Percentiles rank a stretch among this genome's conserved stretches.
Conservation (phyloP, 305 asterid species). For the Andrographis paniculata region DNA sequence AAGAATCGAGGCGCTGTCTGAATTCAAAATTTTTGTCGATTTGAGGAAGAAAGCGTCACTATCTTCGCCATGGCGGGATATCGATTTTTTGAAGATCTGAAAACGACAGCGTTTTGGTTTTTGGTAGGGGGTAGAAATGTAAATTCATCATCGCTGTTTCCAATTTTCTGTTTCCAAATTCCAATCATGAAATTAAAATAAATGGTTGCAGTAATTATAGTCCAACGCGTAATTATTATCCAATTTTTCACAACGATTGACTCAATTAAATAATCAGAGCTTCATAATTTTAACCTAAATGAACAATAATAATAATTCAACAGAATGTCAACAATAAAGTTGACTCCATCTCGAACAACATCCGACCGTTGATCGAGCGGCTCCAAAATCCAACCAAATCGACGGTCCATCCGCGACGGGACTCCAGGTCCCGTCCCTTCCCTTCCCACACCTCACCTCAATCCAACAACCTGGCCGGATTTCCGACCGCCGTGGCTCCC, state of each 20-base stretch:
- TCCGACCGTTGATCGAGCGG: not conserved
- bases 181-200: too few relatives aligned
- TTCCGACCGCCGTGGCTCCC: slow-evolving; percentile 42
- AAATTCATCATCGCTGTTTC: not conserved
- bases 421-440: not conserved
- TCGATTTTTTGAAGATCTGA: not conserved
- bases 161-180: not conserved
- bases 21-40: slow-evolving; percentile 27
- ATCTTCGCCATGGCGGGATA: slow-evolving; percentile 26
- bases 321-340: not conserved
- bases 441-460: slow-evolving; percentile 9
- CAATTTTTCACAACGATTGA: too few relatives aligned
- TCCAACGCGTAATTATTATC: too few relatives aligned
- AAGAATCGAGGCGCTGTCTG: slow-evolving; percentile 22
- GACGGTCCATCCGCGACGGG: not conserved
- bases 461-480: slow-evolving; percentile 38
- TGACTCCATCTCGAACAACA: not conserved
- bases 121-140: not conserved
- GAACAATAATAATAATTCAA: too few relatives aligned
- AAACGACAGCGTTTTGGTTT: not conserved
- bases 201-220: too few relatives aligned
- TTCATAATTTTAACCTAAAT: too few relatives aligned
- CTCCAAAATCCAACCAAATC: not conserved
- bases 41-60: slow-evolving; percentile 27
- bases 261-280: too few relatives aligned